These are phyloP conservation scores for Teunomyces atbi DNA, from an alignment of 805 yeast genomes.

Conservation along the genomic window DNA sequence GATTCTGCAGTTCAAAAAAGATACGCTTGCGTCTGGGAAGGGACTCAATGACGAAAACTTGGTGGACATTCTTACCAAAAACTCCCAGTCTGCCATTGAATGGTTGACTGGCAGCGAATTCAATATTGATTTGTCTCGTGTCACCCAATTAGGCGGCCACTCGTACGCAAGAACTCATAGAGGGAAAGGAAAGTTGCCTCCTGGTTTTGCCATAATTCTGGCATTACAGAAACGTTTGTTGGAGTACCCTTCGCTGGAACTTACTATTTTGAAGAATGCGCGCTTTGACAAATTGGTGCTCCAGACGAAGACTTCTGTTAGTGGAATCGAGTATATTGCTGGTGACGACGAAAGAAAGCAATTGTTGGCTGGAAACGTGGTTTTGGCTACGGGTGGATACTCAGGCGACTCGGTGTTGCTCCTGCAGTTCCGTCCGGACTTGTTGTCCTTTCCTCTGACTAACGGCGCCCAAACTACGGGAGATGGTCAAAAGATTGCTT, in stretches of 20 bases:
- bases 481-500: slow-evolving; percentile 55
- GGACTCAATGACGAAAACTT: slow-evolving; percentile 23
- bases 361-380: slow-evolving; percentile 26
- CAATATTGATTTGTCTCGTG: slow-evolving; percentile 29
- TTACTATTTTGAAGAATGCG: slow-evolving; percentile 15
- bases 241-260: slow-evolving; percentile 22
- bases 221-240: slow-evolving; percentile 41
- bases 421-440: slow-evolving; percentile 45
- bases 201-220: slow-evolving; percentile 58
- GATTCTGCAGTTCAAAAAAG: slow-evolving; percentile 23
- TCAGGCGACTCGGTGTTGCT: slow-evolving; percentile 42
- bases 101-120: slow-evolving; percentile 29
- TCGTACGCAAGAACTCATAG: slow-evolving; percentile 39
- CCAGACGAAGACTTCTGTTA: slow-evolving; percentile 28
- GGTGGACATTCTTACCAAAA: slow-evolving; percentile 22
- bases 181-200: slow-evolving; percentile 47
- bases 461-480: slow-evolving; percentile 58
- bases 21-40: slow-evolving; percentile 35
- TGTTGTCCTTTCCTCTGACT: slow-evolving; percentile 49
- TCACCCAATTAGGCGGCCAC: slow-evolving; percentile 41
- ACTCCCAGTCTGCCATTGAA: slow-evolving; percentile 29
- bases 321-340: slow-evolving; percentile 40
- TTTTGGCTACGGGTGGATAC: slow-evolving; percentile 62
- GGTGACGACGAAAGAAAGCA: slow-evolving; percentile 15
- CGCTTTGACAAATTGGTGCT: slow-evolving; percentile 19